Percentiles rank a stretch among this genome's conserved stretches.
These are phyloP conservation scores for Fistulinella prunicolor DNA, from an alignment of 768 basidiomycete genomes.

Conservation along the genomic window DNA sequence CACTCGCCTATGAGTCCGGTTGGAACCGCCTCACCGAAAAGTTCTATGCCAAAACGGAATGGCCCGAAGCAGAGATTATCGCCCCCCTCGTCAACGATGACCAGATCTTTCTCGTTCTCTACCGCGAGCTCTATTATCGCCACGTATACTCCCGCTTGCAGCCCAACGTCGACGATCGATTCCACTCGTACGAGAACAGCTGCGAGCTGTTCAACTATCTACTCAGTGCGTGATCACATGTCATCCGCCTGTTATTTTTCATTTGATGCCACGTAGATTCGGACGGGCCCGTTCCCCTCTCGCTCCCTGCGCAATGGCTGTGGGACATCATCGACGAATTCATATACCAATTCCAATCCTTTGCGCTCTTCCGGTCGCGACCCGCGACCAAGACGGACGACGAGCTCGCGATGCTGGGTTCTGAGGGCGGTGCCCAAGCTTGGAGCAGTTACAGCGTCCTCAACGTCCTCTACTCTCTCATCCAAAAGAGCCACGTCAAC, in stretches of 20 bases:
- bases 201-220: slow-evolving; percentile 98
- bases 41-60: slow-evolving; percentile 90
- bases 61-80: slow-evolving; percentile 97
- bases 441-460: slow-evolving; percentile 99
- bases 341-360: slow-evolving; percentile 97
- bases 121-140: slow-evolving; percentile 93
- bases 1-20: slow-evolving; percentile 90
- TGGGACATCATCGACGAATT: slow-evolving; percentile 98
- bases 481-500: slow-evolving; percentile 95
- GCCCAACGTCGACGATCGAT: slow-evolving; percentile 95
- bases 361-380: slow-evolving; percentile 88
- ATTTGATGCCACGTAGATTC: slow-evolving; percentile 56
- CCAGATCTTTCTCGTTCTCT: slow-evolving; percentile 93
- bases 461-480: slow-evolving; percentile 96
- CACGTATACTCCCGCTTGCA: slow-evolving; percentile 95
- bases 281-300: slow-evolving; percentile 85
- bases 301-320: slow-evolving; percentile 95
- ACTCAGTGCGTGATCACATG: slow-evolving; percentile 55
- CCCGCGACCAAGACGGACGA: slow-evolving; percentile 85
- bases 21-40: slow-evolving; percentile 98
- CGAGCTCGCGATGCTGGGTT: slow-evolving; percentile 77
- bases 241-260: not conserved
- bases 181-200: slow-evolving; percentile 97
- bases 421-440: slow-evolving; percentile 73
- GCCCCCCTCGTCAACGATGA: slow-evolving; percentile 94